Conservation (phyloP, 495 filamentous ascomycete genomes). For the Lasiosphaeriaceae sp. region DNA sequence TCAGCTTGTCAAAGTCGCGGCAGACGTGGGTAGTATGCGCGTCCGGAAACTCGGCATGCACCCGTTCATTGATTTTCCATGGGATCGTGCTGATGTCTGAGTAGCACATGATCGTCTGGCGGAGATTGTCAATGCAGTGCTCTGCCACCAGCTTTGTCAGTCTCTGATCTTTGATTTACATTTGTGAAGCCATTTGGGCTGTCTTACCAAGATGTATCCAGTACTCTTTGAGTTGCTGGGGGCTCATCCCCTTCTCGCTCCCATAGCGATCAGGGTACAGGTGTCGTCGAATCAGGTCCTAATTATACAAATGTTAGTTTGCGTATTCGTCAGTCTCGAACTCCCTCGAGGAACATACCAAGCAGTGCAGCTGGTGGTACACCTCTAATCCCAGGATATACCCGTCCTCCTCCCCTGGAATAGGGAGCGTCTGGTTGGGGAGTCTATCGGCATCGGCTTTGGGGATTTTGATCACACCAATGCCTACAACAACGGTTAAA, state of each 20-base stretch:
- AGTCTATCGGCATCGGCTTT: slow-evolving; percentile 1
- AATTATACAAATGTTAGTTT: too few relatives aligned
- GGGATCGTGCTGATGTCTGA: slow-evolving; percentile 23
- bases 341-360: slow-evolving; percentile 3
- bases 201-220: slow-evolving; percentile 4
- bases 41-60: slow-evolving; percentile 2
- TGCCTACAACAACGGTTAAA: background rate
- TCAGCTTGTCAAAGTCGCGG: slow-evolving; percentile 8
- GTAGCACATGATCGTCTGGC: slow-evolving; percentile 32
- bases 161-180: too few relatives aligned
- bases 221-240: background rate
- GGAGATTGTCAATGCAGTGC: slow-evolving; percentile 34
- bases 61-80: slow-evolving; percentile 1
- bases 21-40: slow-evolving; percentile 11
- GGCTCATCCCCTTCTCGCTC: background rate
- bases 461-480: slow-evolving; percentile 6
- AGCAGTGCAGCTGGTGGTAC: slow-evolving; percentile 20
- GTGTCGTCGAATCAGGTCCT: slow-evolving; percentile 7
- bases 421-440: slow-evolving; percentile 4
- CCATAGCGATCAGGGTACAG: slow-evolving; percentile 9
- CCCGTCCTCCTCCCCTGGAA: background rate
- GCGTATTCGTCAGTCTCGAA: too few relatives aligned
- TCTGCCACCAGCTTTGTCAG: too few relatives aligned
- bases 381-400: slow-evolving; percentile 11
- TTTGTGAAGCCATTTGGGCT: too few relatives aligned